Evolutionary conservation across 1,284 basidiomycete species (phyloP).

Genomic region (Ceratobasidium papillatum): DNA sequence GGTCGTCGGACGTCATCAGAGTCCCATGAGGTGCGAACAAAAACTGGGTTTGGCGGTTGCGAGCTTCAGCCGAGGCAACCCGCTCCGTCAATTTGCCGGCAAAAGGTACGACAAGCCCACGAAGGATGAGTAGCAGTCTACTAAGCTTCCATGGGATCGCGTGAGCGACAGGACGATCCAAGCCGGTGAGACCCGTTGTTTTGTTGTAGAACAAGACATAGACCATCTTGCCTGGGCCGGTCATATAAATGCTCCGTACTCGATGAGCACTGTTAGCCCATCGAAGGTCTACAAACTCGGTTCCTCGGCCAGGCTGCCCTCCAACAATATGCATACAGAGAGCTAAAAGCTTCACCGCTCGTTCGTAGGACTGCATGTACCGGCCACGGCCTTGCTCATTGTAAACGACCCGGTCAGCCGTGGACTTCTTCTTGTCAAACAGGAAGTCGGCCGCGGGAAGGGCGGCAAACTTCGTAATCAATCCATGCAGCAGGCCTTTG

Average conservation of each 20-base stretch:
- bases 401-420: neutral
- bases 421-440: too few relatives aligned
- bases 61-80: too few relatives aligned
- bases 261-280: neutral
- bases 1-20: neutral
- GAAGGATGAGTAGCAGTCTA: neutral
- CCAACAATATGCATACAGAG: neutral
- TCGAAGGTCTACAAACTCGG: neutral
- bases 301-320: conserved; percentile 5
- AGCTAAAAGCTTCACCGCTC: neutral
- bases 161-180: neutral
- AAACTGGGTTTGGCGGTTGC: neutral
- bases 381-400: neutral
- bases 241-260: neutral
- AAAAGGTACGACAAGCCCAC: neutral
- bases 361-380: neutral
- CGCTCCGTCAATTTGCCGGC: neutral
- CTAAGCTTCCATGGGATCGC: conserved; percentile 6
- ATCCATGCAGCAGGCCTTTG: neutral
- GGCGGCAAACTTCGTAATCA: neutral
- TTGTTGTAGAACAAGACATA: conserved; percentile 11
- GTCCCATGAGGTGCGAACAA: neutral
- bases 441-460: neutral
- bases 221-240: neutral
- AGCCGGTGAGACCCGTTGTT: neutral